Evolutionary conservation across 495 filamentous ascomycete species (phyloP), one percentile per base, ranked within the genome.

Genomic region (Terfezia claveryi): DNA sequence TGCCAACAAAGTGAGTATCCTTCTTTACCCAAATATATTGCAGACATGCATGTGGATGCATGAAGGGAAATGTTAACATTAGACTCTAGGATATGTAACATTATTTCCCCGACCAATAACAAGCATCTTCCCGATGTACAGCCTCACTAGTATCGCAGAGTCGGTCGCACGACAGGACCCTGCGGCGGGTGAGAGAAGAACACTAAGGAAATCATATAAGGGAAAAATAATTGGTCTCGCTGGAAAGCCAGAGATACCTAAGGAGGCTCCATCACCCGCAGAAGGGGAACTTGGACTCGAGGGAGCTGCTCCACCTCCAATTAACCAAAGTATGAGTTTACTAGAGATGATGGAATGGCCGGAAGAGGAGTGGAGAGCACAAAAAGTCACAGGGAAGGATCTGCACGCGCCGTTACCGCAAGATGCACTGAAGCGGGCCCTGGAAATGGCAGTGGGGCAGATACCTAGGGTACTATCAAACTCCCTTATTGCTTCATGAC

Each of bases 161-260:
- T 77, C 73, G 52, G 80, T 85, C 55, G 79, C 77, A 52, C 71
- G 81, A 54, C 72, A 70, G 52, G 79, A 86, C 64, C 76, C 79
- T 4, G 65, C 69, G 5, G 80, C 76, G 7, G 80, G 79, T 41
- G 78, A 78, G 59, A 85, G 84, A 66, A 83, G 83, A 61, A 77
- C 78, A 59, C 70, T 86, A 37, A 70, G 81, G 55, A 84, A 85
- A 63, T 82, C 80, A 14, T 86, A 85, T 65, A 80, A 85, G 62
- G 76, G 77, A 51, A 78, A 83, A 60, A 69, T 83, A 60, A 80
- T 80, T 60, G 69, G 68, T 23, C 66, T 86, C 23, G 71, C 80
- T 23, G 81, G 81, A 20, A 75, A 75, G 53, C 79, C 80, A 56
- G 62, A 65, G 20, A 53, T 59, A 16, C 58, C 62, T 52, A 62